Evolutionary conservation across 352 stramenopile genomes (phyloP).

Genomic region (Globisporangium parvum): DNA sequence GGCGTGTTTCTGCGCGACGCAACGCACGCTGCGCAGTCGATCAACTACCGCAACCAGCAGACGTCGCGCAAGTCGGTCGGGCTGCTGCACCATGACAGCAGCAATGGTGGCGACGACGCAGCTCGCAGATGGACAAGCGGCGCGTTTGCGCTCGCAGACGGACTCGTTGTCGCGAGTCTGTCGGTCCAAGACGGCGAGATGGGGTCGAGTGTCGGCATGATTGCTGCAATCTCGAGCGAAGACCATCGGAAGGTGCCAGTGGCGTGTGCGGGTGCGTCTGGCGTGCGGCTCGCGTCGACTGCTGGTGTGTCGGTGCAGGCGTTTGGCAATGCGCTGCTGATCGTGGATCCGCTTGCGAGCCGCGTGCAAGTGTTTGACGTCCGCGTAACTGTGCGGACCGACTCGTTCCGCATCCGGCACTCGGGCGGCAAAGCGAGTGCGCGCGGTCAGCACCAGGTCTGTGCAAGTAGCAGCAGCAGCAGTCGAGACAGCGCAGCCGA

Average conservation of each 20-base stretch:
- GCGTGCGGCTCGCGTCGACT: slow-evolving; percentile 7
- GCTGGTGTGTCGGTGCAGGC: slow-evolving; percentile 13
- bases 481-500: background rate
- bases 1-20: slow-evolving; percentile 27
- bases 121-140: slow-evolving; percentile 7
- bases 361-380: slow-evolving; percentile 17
- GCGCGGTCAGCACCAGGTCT: background rate
- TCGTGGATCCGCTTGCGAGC: slow-evolving; percentile 14
- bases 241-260: slow-evolving; percentile 32
- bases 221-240: slow-evolving; percentile 22
- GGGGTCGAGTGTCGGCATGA: background rate
- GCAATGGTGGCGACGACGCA: background rate
- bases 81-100: background rate
- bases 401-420: slow-evolving; percentile 48
- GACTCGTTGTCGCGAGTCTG: slow-evolving; percentile 22
- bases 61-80: slow-evolving; percentile 23
- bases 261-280: background rate
- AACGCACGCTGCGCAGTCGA: slow-evolving; percentile 25
- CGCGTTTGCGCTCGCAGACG: slow-evolving; percentile 20
- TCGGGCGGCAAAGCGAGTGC: slow-evolving; percentile 1
- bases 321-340: slow-evolving; percentile 26
- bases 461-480: background rate
- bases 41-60: slow-evolving; percentile 43
- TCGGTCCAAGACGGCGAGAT: slow-evolving; percentile 2
- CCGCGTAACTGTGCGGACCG: slow-evolving; percentile 37